Evolutionary conservation across 371 early-diverging fungal species (phyloP).

Genomic region (Rhizopus sp.): DNA sequence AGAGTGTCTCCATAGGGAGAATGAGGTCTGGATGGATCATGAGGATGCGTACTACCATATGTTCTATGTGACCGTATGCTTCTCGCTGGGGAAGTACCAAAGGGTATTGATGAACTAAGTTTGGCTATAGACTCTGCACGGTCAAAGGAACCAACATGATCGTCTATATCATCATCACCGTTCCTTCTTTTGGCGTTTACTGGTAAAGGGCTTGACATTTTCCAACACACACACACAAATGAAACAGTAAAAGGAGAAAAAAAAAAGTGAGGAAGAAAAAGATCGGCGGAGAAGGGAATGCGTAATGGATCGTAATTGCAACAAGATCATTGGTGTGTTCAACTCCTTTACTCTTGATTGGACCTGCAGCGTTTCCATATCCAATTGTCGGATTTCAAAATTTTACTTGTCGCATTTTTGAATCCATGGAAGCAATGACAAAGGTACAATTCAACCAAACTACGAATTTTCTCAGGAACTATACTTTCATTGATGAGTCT

Average conservation of each 20-base stretch:
- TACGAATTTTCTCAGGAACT: no score
- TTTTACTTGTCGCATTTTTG: no score
- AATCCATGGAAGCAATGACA: no score
- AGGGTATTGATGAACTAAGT: constrained; percentile 32
- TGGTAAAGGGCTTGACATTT: constrained; percentile 35
- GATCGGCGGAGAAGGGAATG: constrained; percentile 6
- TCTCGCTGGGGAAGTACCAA: constrained; percentile 37
- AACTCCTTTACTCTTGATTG: no score
- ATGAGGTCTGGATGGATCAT: constrained; percentile 12
- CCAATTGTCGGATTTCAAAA: no score
- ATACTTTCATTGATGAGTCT: no score
- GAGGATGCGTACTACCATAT: constrained; percentile 24
- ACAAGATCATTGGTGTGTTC: no score
- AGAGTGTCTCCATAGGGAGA: constrained; percentile 28
- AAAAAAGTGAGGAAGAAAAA: constrained; percentile 7
- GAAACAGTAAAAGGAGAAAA: constrained; percentile 11
- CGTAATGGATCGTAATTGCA: no score
- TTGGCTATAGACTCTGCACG: constrained; percentile 23
- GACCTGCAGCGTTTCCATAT: no score
- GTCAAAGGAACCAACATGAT: constrained; percentile 29
- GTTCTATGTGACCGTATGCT: constrained; percentile 25
- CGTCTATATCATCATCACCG: constrained; percentile 15
- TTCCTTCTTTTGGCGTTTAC: constrained; percentile 27
- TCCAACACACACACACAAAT: background rate
- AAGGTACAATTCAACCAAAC: no score